Evolutionary conservation across 1,284 basidiomycete species (phyloP), one percentile per base, ranked within the genome.

Genomic region (Ceratobasidium sp.): DNA sequence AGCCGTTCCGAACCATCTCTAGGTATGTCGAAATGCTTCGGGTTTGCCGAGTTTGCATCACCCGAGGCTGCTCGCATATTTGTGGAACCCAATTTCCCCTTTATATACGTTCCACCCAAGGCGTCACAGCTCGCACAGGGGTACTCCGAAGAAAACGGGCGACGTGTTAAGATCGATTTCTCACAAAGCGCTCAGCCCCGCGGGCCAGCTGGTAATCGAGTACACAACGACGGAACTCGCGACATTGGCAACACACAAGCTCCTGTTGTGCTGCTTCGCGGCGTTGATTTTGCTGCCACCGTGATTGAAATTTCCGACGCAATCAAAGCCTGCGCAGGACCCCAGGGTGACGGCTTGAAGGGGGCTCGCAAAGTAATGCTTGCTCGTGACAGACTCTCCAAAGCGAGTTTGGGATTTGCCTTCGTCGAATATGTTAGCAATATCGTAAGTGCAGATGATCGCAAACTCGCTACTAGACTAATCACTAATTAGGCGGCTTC

Each of bases 1-100:
- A 91, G 83, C 92, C 88, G 81, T 81, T 83, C 85, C 86, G 3
- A 57, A 59, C 30, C 26, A 83, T 59, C 58, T 46, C 53, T 46
- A 91, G 93, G 94, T 86, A 81, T 86, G 75, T 95, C 93, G 70
- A 96, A 96, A 83, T 91, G 92, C 78, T 97, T 96, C 79, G 96
- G 94, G 64, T 98, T 98, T 81, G 95, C 93, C 77, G 91, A 94
- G 81, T 97, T 98, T 80, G 82, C 89, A 39, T 90, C 85, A 73
- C 85, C 91, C 57, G 92, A 93, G 77, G 91, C 93, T 75, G 94
- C 96, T 16, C 86, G 89, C 74, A 87, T 90, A 9, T 96, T 97
- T 80, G 90, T 98, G 79, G 89, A 93, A 76, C 90, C 92, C 50
- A 87, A 91, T 73, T 95, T 90, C 79, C 93, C 92, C 0, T 92